phyloP scores from a whole-genome alignment of 495 filamentous ascomycete genomes.

The Trichoderma gamsii region DNA sequence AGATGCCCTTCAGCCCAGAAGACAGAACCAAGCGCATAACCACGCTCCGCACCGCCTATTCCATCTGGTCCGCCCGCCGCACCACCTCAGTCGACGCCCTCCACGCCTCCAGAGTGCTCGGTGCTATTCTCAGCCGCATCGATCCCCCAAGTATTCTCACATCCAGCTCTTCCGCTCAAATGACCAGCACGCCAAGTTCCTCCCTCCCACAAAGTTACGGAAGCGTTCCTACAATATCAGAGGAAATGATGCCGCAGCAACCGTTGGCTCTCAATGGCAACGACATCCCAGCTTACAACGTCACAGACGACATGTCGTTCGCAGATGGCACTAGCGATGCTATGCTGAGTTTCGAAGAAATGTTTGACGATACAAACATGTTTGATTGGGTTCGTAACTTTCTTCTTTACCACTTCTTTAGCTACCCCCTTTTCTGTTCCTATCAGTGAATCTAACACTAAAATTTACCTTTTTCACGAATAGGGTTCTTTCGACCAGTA shows the following conservation, averaged over 20 bases:
- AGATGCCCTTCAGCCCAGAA: slow-evolving; percentile 16
- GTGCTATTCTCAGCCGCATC: slow-evolving; percentile 34
- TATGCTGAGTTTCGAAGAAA: neutral
- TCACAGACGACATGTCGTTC: neutral
- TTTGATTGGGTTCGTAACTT: neutral
- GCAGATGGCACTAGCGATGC: neutral
- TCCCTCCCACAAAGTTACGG: neutral
- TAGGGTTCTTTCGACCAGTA: neutral
- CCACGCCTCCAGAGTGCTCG: slow-evolving; percentile 34
- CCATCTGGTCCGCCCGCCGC: slow-evolving; percentile 32
- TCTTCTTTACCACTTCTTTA: neutral
- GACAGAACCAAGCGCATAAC: slow-evolving; percentile 29
- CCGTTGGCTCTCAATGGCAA: too few species aligned
- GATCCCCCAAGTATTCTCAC: slow-evolving; percentile 21
- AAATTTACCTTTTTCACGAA: neutral
- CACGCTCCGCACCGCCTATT: slow-evolving; percentile 36
- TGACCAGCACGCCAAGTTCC: neutral
- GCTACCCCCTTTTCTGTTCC: too few species aligned
- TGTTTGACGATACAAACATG: neutral
- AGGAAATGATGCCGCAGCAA: neutral
- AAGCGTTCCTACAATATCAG: neutral
- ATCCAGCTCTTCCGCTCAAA: slow-evolving; percentile 17
- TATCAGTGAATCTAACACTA: neutral
- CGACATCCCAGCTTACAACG: neutral
- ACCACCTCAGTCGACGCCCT: slow-evolving; percentile 28